Conservation (phyloP, 2,329 filamentous ascomycete species). For the Apiospora rasikravindrae region DNA sequence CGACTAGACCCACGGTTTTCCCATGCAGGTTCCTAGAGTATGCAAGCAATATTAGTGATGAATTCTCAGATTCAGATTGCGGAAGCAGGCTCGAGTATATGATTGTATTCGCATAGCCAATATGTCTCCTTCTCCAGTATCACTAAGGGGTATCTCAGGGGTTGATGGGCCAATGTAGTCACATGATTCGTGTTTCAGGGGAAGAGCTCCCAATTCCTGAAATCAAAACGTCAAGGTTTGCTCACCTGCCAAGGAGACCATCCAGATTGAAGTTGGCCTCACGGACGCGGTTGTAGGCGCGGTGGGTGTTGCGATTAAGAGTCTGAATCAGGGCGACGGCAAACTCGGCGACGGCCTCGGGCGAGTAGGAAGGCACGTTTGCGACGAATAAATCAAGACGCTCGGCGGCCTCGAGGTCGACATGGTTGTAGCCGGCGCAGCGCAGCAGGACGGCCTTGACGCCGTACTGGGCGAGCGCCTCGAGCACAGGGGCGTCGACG, state of each 20-base stretch:
- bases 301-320: conserved; percentile 70
- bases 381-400: conserved; percentile 64
- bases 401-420: conserved; percentile 63
- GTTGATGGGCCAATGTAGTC: not conserved
- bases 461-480: conserved; percentile 53
- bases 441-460: conserved; percentile 66
- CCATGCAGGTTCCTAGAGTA: conserved; percentile 55
- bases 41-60: not conserved
- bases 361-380: conserved; percentile 71
- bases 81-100: not conserved
- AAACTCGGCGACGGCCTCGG: conserved; percentile 73
- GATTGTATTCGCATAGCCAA: not conserved
- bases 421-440: conserved; percentile 72
- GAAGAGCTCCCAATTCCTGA: no score
- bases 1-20: conserved; percentile 70
- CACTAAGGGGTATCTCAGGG: not conserved
- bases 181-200: not conserved
- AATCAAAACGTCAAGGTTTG: not conserved
- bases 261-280: conserved; percentile 72
- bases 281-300: conserved; percentile 70
- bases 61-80: not conserved
- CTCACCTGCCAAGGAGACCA: conserved; percentile 60
- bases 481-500: conserved; percentile 56
- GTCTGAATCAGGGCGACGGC: conserved; percentile 71
- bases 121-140: not conserved